A percentile compares a stretch with the other conserved stretches of the same genome.
These are phyloP conservation scores for Astrocystis sublimbata DNA, from an alignment of 495 filamentous ascomycete species.

Conservation along the genomic window DNA sequence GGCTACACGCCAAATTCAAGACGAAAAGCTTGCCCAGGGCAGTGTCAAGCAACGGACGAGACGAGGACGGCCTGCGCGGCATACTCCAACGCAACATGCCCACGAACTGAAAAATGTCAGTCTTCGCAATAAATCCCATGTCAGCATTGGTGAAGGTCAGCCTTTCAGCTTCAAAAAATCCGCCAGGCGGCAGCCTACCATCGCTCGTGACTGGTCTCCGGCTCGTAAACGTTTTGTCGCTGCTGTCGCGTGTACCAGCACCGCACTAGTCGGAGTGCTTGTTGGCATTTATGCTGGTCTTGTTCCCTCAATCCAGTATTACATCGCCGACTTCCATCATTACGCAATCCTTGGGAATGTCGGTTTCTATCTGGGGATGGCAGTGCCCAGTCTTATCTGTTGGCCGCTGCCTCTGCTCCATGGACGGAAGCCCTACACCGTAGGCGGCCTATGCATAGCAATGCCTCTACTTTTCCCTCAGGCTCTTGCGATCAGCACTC, in stretches of 20 bases:
- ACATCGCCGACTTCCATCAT: conserved; percentile 64
- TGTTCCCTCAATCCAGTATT: conserved; percentile 73
- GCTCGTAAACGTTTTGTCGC: conserved; percentile 66
- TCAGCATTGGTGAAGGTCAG: conserved; percentile 45
- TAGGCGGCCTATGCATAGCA: conserved; percentile 63
- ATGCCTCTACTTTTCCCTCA: conserved; percentile 76
- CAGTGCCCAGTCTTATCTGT: conserved; percentile 64
- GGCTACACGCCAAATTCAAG: conserved; percentile 19
- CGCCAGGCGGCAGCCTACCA: conserved; percentile 49
- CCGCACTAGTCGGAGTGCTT: conserved; percentile 64
- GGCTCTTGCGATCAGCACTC: conserved; percentile 58
- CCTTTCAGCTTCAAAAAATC: conserved; percentile 56
- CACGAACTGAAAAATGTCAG: conserved; percentile 33
- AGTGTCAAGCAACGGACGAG: conserved; percentile 14
- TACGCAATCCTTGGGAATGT: conserved; percentile 71
- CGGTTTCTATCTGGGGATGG: conserved; percentile 67
- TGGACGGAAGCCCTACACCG: conserved; percentile 72
- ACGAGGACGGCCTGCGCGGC: too few species aligned
- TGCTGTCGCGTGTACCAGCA: conserved; percentile 67
- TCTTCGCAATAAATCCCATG: conserved; percentile 41
- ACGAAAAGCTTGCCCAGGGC: conserved; percentile 14
- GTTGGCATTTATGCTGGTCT: conserved; percentile 75
- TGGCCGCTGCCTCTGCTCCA: conserved; percentile 79
- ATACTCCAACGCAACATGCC: conserved; percentile 18
- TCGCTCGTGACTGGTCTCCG: conserved; percentile 66